Evolutionary conservation across 2,329 filamentous ascomycete species (phyloP).

Genomic region (Penicillium sp.): DNA sequence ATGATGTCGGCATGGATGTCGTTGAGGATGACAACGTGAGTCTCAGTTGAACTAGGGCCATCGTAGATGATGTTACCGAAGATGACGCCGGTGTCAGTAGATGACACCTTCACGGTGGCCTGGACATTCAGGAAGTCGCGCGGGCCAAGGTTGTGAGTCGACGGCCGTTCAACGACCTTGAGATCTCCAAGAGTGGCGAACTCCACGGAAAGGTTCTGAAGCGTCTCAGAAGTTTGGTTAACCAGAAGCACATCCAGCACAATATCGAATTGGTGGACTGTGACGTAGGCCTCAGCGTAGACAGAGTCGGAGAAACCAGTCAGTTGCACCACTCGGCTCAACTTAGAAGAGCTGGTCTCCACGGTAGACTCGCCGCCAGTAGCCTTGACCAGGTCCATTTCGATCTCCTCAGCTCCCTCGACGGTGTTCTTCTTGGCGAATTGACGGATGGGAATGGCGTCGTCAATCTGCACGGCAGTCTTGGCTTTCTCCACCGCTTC

Average conservation of each 20-base stretch:
- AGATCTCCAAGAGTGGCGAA: slow-evolving; percentile 97
- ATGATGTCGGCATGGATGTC: slow-evolving; percentile 98
- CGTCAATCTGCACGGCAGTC: slow-evolving; percentile 89
- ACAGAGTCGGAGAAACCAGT: slow-evolving; percentile 98
- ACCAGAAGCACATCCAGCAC: slow-evolving; percentile 93
- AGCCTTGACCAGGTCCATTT: slow-evolving; percentile 85
- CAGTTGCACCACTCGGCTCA: slow-evolving; percentile 92
- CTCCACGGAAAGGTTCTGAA: slow-evolving; percentile 95
- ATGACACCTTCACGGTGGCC: slow-evolving; percentile 97
- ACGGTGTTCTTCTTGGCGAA: slow-evolving; percentile 82
- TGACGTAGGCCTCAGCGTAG: slow-evolving; percentile 98
- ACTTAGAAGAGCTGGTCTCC: slow-evolving; percentile 87
- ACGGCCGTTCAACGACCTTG: slow-evolving; percentile 94
- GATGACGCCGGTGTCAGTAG: slow-evolving; percentile 95
- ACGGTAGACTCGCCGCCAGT: slow-evolving; percentile 81
- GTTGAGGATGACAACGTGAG: slow-evolving; percentile 95
- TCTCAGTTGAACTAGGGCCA: slow-evolving; percentile 83
- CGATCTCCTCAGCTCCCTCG: slow-evolving; percentile 79
- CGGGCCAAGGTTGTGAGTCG: slow-evolving; percentile 89
- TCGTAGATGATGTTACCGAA: slow-evolving; percentile 99
- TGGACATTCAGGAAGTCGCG: slow-evolving; percentile 98
- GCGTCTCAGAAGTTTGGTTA: slow-evolving; percentile 92
- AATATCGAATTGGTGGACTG: slow-evolving; percentile 98
- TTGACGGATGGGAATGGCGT: slow-evolving; percentile 88
- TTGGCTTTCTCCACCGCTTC: slow-evolving; percentile 90